Evolutionary conservation across 495 filamentous ascomycete genomes (phyloP), one percentile per base, ranked within the genome.

Genomic region (Cryomyces antarcticus): DNA sequence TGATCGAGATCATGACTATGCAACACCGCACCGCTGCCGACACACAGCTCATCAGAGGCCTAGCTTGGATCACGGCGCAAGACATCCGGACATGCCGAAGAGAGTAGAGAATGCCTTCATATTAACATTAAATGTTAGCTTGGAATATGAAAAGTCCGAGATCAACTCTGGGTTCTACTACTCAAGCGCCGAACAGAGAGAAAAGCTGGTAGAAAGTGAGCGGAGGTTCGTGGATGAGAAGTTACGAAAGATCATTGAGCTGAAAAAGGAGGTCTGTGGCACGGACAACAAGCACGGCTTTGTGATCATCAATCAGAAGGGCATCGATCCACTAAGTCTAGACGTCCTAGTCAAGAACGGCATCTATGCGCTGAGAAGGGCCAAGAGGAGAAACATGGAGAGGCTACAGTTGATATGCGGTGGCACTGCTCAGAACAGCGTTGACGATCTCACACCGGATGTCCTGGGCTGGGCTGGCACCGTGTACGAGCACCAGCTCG

Each of bases 1-100:
- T 99, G 89, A 70, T 99, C 49, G 89, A 99, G 62, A 95, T 99
- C 50, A 96, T 96, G 92, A 95, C 92, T 57, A 99, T 99, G 89
- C 89, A 96, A 60, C 89, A 99, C 65, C 83, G 88, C 44, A 82
- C 80, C 33, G 88, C 89, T 38, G 81, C 89, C 7, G 89, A 99
- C 59, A 99, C 89, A 28, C 85, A 93, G 54, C 75, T 99, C 36
- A 93, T 99, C 55, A 75, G 78, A 47, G 89, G 89, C 42, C 70
- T 99, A 30, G 89, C 83, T 65, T 99, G 45, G 89, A 99, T 48
- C 89, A 99, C 60, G 89, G 89, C 50, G 89, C 89, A 4, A 73
- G 89, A 55, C 89, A 99, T 58, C 89, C 89, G 4, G 89, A 99
- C 55, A 99, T 99, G 89, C 84, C 89, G 5, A 94, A 93, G 68